Evolutionary conservation across 495 filamentous ascomycete genomes (phyloP).

Genomic region (Aspergillus olivimuriae): DNA sequence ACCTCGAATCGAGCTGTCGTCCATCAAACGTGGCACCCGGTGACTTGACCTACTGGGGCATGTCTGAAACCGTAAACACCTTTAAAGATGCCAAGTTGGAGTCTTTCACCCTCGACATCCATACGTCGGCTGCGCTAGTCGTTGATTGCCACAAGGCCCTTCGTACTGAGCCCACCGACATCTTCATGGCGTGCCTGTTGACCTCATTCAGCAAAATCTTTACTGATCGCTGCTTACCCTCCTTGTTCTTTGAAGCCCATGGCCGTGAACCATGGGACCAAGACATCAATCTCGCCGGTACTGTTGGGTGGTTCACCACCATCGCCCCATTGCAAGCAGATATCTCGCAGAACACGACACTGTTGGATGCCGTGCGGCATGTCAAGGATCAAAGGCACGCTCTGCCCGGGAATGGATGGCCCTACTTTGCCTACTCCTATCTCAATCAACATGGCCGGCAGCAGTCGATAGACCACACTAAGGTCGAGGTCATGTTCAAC

Average conservation of each 20-base stretch:
- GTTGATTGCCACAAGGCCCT: too few relatives aligned
- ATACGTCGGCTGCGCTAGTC: too few relatives aligned
- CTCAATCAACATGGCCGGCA: not conserved
- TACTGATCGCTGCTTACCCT: slow-evolving; percentile 35
- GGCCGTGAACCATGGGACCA: slow-evolving; percentile 34
- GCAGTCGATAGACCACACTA: not conserved
- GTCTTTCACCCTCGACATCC: too few relatives aligned
- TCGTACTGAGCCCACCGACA: too few relatives aligned
- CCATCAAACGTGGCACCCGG: not conserved
- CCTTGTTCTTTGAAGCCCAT: slow-evolving; percentile 39
- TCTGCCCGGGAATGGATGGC: slow-evolving; percentile 16
- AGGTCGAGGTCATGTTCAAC: slow-evolving; percentile 7
- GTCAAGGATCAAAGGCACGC: slow-evolving; percentile 9
- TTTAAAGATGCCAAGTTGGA: slow-evolving; percentile 20
- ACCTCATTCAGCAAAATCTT: too few relatives aligned
- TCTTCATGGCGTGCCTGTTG: too few relatives aligned
- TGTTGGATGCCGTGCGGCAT: slow-evolving; percentile 5
- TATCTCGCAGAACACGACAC: not conserved
- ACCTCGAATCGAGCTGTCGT: not conserved
- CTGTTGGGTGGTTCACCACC: slow-evolving; percentile 46
- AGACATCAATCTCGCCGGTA: slow-evolving; percentile 40
- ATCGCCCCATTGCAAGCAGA: slow-evolving; percentile 23
- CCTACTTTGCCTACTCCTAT: slow-evolving; percentile 20
- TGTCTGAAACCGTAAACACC: slow-evolving; percentile 3
- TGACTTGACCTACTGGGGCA: slow-evolving; percentile 7